Conservation (phyloP, 2,329 filamentous ascomycete genomes). For the Aspergillus vadensis region DNA sequence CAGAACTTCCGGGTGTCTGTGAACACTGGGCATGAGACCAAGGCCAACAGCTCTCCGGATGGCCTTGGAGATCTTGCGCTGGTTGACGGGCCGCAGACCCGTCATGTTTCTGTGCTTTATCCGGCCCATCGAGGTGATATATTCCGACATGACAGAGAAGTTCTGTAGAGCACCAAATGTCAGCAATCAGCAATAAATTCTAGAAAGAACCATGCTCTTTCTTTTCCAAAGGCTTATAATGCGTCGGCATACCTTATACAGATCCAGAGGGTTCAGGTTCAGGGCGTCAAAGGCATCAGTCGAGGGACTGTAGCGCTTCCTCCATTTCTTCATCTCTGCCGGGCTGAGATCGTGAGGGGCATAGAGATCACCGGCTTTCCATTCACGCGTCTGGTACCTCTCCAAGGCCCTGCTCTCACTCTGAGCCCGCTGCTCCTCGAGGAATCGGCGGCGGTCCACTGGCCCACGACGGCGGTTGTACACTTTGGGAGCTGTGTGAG, state of each 20-base stretch:
- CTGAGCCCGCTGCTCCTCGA: conserved; percentile 40
- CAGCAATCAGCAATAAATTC: conserved; percentile 9
- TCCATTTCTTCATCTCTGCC: conserved; percentile 81
- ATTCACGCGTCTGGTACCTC: conserved; percentile 61
- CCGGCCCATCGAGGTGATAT: conserved; percentile 78
- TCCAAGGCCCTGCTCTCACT: conserved; percentile 43
- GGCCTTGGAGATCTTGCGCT: conserved; percentile 90
- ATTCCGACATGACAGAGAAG: conserved; percentile 87
- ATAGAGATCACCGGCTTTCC: conserved; percentile 81
- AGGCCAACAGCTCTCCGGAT: conserved; percentile 85
- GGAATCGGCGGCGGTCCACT: conserved; percentile 35
- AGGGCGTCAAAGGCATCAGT: conserved; percentile 78
- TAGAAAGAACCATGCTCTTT: background rate
- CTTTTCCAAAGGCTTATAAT: conserved; percentile 10
- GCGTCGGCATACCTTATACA: conserved; percentile 75
- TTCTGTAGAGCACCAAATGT: conserved; percentile 61
- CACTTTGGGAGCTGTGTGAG: conserved; percentile 22
- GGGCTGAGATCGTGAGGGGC: conserved; percentile 82
- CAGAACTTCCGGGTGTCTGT: conserved; percentile 83
- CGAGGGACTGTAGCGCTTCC: conserved; percentile 55
- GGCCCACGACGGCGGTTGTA: conserved; percentile 27
- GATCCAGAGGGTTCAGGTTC: conserved; percentile 74
- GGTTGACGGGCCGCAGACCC: conserved; percentile 82
- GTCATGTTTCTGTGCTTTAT: conserved; percentile 78
- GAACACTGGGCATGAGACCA: conserved; percentile 87